Evolutionary conservation across 257 asterid species (phyloP), one percentile per base, ranked within the genome.

Genomic region (Solanum virginianum): DNA sequence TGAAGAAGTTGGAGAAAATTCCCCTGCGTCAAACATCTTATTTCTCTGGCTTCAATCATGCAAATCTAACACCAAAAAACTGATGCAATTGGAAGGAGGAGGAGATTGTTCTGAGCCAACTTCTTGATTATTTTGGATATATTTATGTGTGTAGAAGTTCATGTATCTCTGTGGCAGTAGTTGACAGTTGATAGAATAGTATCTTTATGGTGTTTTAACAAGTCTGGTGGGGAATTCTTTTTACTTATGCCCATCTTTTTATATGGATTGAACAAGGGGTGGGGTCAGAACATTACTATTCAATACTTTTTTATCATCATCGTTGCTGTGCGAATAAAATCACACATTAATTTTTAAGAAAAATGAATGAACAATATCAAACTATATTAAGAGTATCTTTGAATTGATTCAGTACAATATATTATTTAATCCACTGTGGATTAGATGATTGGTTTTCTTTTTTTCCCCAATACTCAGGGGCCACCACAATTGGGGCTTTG

Each of bases 11-110:
- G 81, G 47, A 82, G 80, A 86, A 81, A 69, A 45, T 51, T 86
- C 88, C 55, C 82, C 88, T 29, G 55, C 88, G 9, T 81, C 90
- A 6, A 86, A 60, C 91, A 87, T 87, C 45, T 8, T 70, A 18
- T 1, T 16, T 62, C 16, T 72, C 36, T 5, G 10, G 57, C 12
- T 45, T 45, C 41, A 72, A 45, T 72, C 80, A 71, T 71, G 6
- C 53, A 70, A 70, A 70, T 18, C 47, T 43, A 18, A 12, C 56
- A 72, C 56, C 56, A 71, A 71, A 71, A 36, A 20, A 11, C 4
- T 9, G 79, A 39, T 69, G 15, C 53, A 39, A 39, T 20, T 36
- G 59, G 8, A 7, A 24, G 14, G 47, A 15, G 8, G 54, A 24
- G n/a, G 54, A 32, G 10, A 14, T 15, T n/a, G 11, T 22, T 24